Percentiles rank a stretch among this genome's conserved stretches.
phyloP scores from a whole-genome alignment of 176 grass and related monocot species.

The Juncus effusus region DNA sequence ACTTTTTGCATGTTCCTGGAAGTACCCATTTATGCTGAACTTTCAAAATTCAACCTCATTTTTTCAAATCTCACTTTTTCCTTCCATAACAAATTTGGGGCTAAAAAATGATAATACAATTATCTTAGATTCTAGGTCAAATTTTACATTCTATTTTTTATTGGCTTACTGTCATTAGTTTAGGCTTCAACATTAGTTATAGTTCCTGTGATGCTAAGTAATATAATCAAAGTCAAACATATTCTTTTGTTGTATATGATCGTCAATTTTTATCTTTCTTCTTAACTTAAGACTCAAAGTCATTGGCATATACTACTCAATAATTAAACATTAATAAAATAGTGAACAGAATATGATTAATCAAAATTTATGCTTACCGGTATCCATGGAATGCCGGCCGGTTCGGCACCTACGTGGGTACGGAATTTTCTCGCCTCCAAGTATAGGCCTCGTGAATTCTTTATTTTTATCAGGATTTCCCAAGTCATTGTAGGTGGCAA shows the following conservation, averaged over 20 bases:
- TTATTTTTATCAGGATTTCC: conserved; percentile 73
- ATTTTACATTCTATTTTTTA: conserved; percentile 22
- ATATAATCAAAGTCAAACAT: conserved; percentile 12
- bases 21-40: too few relatives aligned
- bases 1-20: too few relatives aligned
- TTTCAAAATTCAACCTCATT: too few relatives aligned
- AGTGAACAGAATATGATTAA: too few relatives aligned
- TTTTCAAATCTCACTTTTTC: not conserved
- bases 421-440: conserved; percentile 76
- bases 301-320: too few relatives aligned
- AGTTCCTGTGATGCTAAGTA: not conserved
- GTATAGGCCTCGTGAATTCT: conserved; percentile 59
- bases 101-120: conserved; percentile 3
- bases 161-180: conserved; percentile 8
- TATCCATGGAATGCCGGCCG: conserved; percentile 72
- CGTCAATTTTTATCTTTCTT: too few relatives aligned
- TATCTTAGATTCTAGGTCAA: conserved; percentile 7
- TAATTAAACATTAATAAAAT: too few relatives aligned
- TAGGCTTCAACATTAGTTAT: too few relatives aligned
- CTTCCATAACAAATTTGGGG: conserved; percentile 5
- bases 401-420: conserved; percentile 87
- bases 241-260: not conserved
- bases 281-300: too few relatives aligned
- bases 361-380: conserved; percentile 48
- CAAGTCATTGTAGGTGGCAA: conserved; percentile 86